Evolutionary conservation across 129 eudicot genomes (phyloP).

Genomic region (Escallonia rubra): DNA sequence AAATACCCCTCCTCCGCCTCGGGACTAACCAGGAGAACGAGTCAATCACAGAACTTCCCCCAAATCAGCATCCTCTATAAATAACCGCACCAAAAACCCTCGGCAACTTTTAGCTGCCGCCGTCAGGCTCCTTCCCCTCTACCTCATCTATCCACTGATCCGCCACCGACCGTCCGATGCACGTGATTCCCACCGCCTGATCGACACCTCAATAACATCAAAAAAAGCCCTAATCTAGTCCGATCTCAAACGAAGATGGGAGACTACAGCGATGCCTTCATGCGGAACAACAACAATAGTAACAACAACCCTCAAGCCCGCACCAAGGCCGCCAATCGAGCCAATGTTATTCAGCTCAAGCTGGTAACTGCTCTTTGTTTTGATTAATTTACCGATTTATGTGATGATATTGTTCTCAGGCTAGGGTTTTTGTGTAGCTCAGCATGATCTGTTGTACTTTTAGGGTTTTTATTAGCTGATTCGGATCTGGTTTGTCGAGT

Average conservation of each 20-base stretch:
- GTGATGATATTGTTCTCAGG: background rate
- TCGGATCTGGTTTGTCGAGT: background rate
- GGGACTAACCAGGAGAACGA: no score
- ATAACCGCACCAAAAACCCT: no score
- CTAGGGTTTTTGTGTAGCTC: conserved; percentile 9
- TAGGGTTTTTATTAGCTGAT: background rate
- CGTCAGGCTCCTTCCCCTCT: no score
- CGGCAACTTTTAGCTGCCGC: no score
- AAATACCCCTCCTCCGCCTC: no score
- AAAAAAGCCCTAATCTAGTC: background rate
- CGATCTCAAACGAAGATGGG: conserved; percentile 47
- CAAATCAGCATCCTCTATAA: no score
- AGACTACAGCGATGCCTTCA: conserved; percentile 73
- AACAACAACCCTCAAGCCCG: conserved; percentile 70
- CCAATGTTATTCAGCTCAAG: conserved; percentile 92
- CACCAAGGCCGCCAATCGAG: conserved; percentile 84
- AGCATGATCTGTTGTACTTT: background rate
- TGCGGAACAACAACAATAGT: conserved; percentile 59
- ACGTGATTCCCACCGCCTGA: no score
- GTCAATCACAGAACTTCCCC: no score
- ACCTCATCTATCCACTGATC: no score
- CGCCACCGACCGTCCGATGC: no score
- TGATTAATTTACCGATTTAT: background rate
- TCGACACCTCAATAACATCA: no score
- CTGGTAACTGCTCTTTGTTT: conserved; percentile 30